phyloP scores from a whole-genome alignment of 352 stramenopile genomes.

The Globisporangium barbulae region DNA sequence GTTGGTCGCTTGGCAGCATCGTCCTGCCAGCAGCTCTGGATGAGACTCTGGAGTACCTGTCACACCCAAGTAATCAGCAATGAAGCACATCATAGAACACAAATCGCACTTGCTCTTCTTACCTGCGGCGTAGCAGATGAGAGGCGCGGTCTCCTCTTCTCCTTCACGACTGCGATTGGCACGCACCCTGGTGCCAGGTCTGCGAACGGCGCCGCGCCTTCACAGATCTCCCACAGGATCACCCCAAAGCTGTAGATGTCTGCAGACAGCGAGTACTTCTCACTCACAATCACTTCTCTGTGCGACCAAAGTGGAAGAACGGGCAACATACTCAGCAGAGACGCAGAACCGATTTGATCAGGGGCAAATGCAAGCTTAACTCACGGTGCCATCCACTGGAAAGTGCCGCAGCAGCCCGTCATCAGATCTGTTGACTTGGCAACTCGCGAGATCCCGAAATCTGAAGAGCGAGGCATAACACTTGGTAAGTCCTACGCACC shows the following conservation, averaged over 20 bases:
- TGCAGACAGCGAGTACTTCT: constrained; percentile 61
- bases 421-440: constrained; percentile 50
- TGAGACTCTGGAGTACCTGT: constrained; percentile 59
- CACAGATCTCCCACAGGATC: constrained; percentile 83
- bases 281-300: constrained; percentile 68
- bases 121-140: constrained; percentile 59
- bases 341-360: no score
- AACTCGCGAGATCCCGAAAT: constrained; percentile 76
- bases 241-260: constrained; percentile 83
- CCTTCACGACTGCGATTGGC: constrained; percentile 58
- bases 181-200: constrained; percentile 51
- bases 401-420: constrained; percentile 77
- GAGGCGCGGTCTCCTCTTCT: constrained; percentile 58
- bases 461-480: constrained; percentile 17
- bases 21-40: constrained; percentile 65
- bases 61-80: neutral
- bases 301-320: neutral
- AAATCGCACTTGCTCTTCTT: neutral
- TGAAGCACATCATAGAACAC: neutral
- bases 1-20: constrained; percentile 44
- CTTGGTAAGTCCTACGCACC: neutral
- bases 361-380: no score
- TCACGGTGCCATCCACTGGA: constrained; percentile 83
- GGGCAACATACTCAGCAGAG: neutral
- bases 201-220: constrained; percentile 54